Percentiles rank a stretch among this genome's conserved stretches.
phyloP scores from a whole-genome alignment of 1,284 basidiomycete species.

The Ustilago loliicola region DNA sequence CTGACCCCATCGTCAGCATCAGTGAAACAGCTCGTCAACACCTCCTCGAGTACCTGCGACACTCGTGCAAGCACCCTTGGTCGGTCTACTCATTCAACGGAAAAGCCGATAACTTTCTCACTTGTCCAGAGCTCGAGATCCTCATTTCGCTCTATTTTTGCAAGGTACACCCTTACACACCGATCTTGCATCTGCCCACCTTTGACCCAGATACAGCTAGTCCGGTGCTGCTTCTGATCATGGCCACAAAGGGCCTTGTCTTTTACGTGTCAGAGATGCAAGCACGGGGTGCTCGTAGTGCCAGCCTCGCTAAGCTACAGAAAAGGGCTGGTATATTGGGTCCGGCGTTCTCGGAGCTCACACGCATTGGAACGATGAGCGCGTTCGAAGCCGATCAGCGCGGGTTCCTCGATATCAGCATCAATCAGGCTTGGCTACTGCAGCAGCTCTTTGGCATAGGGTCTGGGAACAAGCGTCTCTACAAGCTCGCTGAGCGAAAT shows the following conservation, averaged over 20 bases:
- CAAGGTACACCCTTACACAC: conserved; percentile 20
- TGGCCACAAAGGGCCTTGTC: conserved; percentile 25
- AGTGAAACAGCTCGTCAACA: conserved; percentile 14
- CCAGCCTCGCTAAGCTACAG: conserved; percentile 13
- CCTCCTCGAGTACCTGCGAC: conserved; percentile 22
- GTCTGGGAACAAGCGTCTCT: conserved; percentile 26
- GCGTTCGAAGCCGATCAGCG: conserved; percentile 32
- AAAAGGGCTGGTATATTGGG: conserved; percentile 10
- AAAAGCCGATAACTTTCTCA: conserved; percentile 15
- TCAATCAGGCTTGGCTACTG: conserved; percentile 27
- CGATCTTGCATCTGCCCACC: conserved; percentile 19
- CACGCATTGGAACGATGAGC: conserved; percentile 32
- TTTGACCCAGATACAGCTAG: conserved; percentile 19
- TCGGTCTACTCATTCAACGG: conserved; percentile 25
- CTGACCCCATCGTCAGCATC: neutral
- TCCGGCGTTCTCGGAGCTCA: conserved; percentile 29
- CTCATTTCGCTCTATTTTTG: conserved; percentile 24
- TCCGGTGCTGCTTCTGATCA: conserved; percentile 22
- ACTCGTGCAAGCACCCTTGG: conserved; percentile 34
- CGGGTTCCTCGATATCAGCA: conserved; percentile 21
- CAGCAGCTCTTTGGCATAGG: conserved; percentile 33
- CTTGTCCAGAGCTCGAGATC: conserved; percentile 16
- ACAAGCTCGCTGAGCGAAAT: conserved; percentile 30
- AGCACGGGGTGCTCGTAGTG: conserved; percentile 3
- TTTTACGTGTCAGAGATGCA: conserved; percentile 22